Base-by-base conservation (phyloP, 176 grass and related monocot genomes). In the Phragmites australis region DNA sequence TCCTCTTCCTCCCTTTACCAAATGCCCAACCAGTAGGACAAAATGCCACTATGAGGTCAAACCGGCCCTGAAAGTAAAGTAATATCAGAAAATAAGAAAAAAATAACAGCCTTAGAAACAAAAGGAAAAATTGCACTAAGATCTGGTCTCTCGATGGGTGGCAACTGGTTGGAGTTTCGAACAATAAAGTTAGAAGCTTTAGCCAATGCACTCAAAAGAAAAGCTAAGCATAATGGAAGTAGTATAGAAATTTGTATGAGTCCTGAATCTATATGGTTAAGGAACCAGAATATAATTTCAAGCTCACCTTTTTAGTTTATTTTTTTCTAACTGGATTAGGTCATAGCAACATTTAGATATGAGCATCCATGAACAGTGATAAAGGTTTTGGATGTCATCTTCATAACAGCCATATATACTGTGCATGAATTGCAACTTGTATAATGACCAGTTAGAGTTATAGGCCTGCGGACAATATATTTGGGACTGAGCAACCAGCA, bases 1-100 rank as follows among this genome's bases (percentile, higher is more conserved):
- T 89, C 75, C n/a, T 98, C 85, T 93, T 94, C 80, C 59, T 85
- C 59, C 92, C 95, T 94, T 98, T 98, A 54, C 88, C 92, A 72
- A 91, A 94, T 84, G 96, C 50, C 96, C 96, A 98, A 79, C 92
- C 96, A 68, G 92, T 94, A 56, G 96, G 92, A 75, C 90, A 98
- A 87, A 98, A 94, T 78, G 90, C 92, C 76, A 98, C 90, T 66
- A 91, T 94, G 41, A 98, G 90, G 68, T 98, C 88, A 81, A 85
- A 98, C 9, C 86, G 84, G 53, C 54, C 82, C 96, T 98, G 64
- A 30, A 68, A 34, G 79, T 25, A 69, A 89, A 77, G 46, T 27
- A 83, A 9, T 39, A 70, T 93, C 19, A 93, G 72, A 78, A 85
- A 84, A 63, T 42, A 17, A 63, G 40, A n/a, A 64, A 64, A 40